Percentiles rank a stretch among this genome's conserved stretches.
Conservation (phyloP, 179 eudicot genomes). For the Drosera spatulata region DNA sequence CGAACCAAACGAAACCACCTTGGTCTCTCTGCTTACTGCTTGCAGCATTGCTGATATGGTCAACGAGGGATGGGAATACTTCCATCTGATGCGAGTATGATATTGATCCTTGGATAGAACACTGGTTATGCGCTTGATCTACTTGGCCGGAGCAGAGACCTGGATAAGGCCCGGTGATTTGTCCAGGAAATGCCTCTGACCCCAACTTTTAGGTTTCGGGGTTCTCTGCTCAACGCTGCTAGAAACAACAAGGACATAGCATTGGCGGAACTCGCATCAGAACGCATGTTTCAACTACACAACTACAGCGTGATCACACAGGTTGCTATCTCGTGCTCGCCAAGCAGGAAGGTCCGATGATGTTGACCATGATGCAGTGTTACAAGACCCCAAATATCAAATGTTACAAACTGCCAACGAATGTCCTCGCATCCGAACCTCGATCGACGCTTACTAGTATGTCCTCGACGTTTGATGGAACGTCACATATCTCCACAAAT, state of each 20-base stretch:
- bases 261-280: slow-evolving; percentile 50
- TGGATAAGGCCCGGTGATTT: slow-evolving; percentile 31
- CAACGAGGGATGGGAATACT: slow-evolving; percentile 59
- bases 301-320: slow-evolving; percentile 36
- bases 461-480: no score
- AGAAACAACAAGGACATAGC: slow-evolving; percentile 37
- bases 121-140: slow-evolving; percentile 73
- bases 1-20: slow-evolving; percentile 56
- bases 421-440: no score
- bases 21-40: slow-evolving; percentile 51
- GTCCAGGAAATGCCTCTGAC: slow-evolving; percentile 51
- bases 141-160: slow-evolving; percentile 30
- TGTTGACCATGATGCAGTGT: slow-evolving; percentile 46
- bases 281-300: slow-evolving; percentile 16
- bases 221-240: slow-evolving; percentile 54
- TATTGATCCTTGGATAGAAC: slow-evolving; percentile 66
- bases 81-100: slow-evolving; percentile 49
- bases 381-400: no score
- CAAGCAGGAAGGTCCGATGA: slow-evolving; percentile 56
- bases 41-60: slow-evolving; percentile 54
- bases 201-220: slow-evolving; percentile 68
- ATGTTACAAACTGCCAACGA: no score
- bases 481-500: no score
- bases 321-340: slow-evolving; percentile 60
- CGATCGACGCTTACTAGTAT: no score